phyloP scores from a whole-genome alignment of 108 stramenopile species.

The Cylindrotheca closterium region DNA sequence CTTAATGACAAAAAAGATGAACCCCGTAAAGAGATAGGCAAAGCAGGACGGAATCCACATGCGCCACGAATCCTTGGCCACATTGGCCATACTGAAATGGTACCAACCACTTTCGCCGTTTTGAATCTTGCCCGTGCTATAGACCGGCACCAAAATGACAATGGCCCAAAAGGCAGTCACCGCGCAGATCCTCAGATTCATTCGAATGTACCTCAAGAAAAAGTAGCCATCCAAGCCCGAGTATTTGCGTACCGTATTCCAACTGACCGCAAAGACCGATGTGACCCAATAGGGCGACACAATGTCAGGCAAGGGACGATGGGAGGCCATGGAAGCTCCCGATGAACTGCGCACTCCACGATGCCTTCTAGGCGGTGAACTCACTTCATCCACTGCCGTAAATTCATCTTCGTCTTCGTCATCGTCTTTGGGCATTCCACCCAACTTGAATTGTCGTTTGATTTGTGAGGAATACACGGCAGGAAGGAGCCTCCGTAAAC shows the following conservation, averaged over 20 bases:
- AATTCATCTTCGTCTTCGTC: slow-evolving; percentile 2
- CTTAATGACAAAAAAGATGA: slow-evolving; percentile 80
- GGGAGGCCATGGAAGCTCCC: not conserved
- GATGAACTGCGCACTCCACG: slow-evolving; percentile 11
- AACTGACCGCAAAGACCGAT: slow-evolving; percentile 63
- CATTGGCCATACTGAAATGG: slow-evolving; percentile 82
- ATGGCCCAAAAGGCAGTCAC: slow-evolving; percentile 82
- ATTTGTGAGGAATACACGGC: slow-evolving; percentile 63
- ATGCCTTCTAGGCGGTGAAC: not conserved
- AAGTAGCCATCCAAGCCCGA: slow-evolving; percentile 93
- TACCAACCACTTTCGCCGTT: slow-evolving; percentile 77
- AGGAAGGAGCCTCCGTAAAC: slow-evolving; percentile 64
- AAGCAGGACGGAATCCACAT: slow-evolving; percentile 89
- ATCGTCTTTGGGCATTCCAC: not conserved
- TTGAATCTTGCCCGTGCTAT: slow-evolving; percentile 57
- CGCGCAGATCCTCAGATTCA: slow-evolving; percentile 77
- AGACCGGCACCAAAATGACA: slow-evolving; percentile 69
- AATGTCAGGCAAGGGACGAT: slow-evolving; percentile 33
- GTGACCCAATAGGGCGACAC: slow-evolving; percentile 72
- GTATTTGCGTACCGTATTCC: slow-evolving; percentile 62
- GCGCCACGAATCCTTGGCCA: slow-evolving; percentile 53
- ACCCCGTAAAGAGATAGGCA: slow-evolving; percentile 79
- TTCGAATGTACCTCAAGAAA: slow-evolving; percentile 83
- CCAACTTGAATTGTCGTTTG: slow-evolving; percentile 37
- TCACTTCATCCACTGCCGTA: not conserved